Percentiles rank a stretch among this genome's conserved stretches.
These are phyloP conservation scores for Lasiosphaeria hispida DNA, from an alignment of 495 filamentous ascomycete species.

Conservation along the genomic window DNA sequence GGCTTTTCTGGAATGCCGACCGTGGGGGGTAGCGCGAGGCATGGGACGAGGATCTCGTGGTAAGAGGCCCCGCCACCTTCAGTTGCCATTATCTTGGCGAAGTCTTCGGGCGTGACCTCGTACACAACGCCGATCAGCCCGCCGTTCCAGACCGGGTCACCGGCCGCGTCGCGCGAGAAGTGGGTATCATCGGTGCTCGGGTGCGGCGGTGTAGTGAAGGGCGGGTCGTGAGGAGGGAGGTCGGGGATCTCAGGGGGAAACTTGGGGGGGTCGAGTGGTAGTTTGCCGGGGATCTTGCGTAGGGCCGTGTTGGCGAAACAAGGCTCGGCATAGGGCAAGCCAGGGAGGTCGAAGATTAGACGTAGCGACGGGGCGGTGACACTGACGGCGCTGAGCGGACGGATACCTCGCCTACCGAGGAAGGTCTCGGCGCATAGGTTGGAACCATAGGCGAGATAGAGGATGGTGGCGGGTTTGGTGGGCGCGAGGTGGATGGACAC, in stretches of 20 bases:
- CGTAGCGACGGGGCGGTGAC: slow-evolving; percentile 74
- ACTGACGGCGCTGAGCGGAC: slow-evolving; percentile 71
- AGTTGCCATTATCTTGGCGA: slow-evolving; percentile 79
- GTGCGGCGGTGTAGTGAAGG: slow-evolving; percentile 6
- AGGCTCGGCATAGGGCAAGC: slow-evolving; percentile 82
- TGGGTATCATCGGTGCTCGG: too few relatives aligned
- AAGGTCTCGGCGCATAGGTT: slow-evolving; percentile 80
- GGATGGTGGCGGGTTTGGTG: slow-evolving; percentile 50
- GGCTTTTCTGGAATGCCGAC: slow-evolving; percentile 44
- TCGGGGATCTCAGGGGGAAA: slow-evolving; percentile 31
- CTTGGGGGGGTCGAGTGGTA: slow-evolving; percentile 31
- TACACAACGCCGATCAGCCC: slow-evolving; percentile 92
- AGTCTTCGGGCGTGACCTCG: slow-evolving; percentile 81
- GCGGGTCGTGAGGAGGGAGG: background rate
- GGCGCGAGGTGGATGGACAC: slow-evolving; percentile 7
- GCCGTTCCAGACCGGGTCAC: slow-evolving; percentile 61
- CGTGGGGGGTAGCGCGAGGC: slow-evolving; percentile 59
- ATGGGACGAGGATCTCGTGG: slow-evolving; percentile 75
- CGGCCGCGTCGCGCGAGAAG: slow-evolving; percentile 29
- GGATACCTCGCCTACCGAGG: slow-evolving; percentile 69
- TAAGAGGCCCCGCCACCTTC: slow-evolving; percentile 85
- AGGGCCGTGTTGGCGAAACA: slow-evolving; percentile 82
- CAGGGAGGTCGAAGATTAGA: slow-evolving; percentile 81
- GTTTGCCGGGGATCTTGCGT: slow-evolving; percentile 44
- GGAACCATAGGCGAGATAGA: slow-evolving; percentile 95